Evolutionary conservation across 768 basidiomycete genomes (phyloP).

Genomic region (Postia placenta): DNA sequence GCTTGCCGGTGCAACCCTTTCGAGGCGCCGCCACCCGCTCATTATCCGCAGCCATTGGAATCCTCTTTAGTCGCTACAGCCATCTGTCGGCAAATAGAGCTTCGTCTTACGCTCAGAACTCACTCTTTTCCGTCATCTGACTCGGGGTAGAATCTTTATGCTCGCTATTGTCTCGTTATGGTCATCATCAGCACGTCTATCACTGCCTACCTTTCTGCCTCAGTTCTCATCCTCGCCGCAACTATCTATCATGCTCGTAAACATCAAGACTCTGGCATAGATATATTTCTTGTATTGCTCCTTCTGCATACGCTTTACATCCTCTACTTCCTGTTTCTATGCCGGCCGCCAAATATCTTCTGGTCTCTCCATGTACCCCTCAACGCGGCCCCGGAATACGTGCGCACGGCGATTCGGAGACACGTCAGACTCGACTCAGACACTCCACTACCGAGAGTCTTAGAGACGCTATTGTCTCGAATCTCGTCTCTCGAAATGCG

Average conservation of each 20-base stretch:
- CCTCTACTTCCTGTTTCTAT: slow-evolving; percentile 38
- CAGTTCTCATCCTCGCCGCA: slow-evolving; percentile 11
- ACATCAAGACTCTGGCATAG: slow-evolving; percentile 17
- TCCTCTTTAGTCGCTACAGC: no score
- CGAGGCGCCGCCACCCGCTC: no score
- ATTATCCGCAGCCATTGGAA: no score
- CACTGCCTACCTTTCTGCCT: slow-evolving; percentile 18
- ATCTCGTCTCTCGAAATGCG: slow-evolving; percentile 54
- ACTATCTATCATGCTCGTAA: slow-evolving; percentile 12
- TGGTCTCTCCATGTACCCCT: slow-evolving; percentile 46
- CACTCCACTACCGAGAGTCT: slow-evolving; percentile 33
- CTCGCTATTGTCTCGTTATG: slow-evolving; percentile 10
- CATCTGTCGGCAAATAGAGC: no score
- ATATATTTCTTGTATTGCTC: slow-evolving; percentile 27
- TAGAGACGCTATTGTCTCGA: slow-evolving; percentile 48
- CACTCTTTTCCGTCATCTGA: no score
- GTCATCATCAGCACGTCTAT: slow-evolving; percentile 21
- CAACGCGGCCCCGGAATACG: slow-evolving; percentile 44
- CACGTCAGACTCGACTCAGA: slow-evolving; percentile 28
- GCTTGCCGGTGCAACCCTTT: no score
- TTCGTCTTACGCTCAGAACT: no score
- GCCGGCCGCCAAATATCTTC: slow-evolving; percentile 60
- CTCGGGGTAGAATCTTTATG: no score
- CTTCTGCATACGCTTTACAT: slow-evolving; percentile 46
- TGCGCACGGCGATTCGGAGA: slow-evolving; percentile 40